Percentiles rank a stretch among this genome's conserved stretches.
phyloP scores from a whole-genome alignment of 2,329 filamentous ascomycete species.

The Aspergillus sp. region DNA sequence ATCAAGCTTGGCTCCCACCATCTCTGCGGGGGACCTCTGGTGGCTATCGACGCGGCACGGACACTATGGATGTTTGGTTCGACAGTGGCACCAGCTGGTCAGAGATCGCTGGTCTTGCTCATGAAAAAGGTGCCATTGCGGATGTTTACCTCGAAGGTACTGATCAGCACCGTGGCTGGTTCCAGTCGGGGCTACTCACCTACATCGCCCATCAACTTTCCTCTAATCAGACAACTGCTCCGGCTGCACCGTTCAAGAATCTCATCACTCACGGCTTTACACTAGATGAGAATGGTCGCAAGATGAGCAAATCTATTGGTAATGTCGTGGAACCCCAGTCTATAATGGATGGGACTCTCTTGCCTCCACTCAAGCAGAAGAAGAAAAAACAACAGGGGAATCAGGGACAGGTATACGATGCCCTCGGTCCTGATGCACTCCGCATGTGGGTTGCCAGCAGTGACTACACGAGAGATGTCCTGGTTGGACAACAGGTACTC shows the following conservation, averaged over 20 bases:
- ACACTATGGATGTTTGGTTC: constrained; percentile 99
- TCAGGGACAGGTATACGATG: constrained; percentile 48
- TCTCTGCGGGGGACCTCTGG: constrained; percentile 45
- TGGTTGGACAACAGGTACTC: constrained; percentile 69
- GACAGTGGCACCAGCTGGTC: constrained; percentile 95
- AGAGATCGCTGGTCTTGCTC: constrained; percentile 33
- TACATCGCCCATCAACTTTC: constrained; percentile 55
- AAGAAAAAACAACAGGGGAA: constrained; percentile 44
- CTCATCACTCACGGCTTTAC: constrained; percentile 96
- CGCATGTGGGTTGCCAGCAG: constrained; percentile 86
- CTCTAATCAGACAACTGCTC: constrained; percentile 20
- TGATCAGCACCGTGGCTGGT: constrained; percentile 97
- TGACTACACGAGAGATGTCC: constrained; percentile 83
- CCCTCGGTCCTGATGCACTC: constrained; percentile 76
- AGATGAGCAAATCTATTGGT: constrained; percentile 97
- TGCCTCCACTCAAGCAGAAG: constrained; percentile 60
- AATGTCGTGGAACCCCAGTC: constrained; percentile 74
- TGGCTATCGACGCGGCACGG: constrained; percentile 65
- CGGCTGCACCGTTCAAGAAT: constrained; percentile 67
- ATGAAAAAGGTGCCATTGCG: constrained; percentile 39
- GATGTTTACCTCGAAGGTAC: constrained; percentile 91
- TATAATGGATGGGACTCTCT: constrained; percentile 74
- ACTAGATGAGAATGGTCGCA: constrained; percentile 79
- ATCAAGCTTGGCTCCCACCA: constrained; percentile 66
- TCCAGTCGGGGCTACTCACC: constrained; percentile 90